Conservation (phyloP, 148 eudicot genomes). For the Silene latifolia region DNA sequence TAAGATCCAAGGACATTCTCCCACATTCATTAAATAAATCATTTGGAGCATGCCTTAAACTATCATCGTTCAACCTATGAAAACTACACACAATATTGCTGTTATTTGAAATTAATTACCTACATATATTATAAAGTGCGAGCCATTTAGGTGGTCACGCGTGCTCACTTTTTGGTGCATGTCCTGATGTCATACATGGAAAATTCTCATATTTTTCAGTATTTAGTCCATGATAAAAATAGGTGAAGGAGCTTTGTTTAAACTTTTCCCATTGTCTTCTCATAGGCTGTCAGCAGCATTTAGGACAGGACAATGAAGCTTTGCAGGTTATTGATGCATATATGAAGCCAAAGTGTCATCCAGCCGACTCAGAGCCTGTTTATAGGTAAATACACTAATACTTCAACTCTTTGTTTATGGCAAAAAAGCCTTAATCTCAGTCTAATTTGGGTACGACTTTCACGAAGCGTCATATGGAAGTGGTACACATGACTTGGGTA, state of each 20-base stretch:
- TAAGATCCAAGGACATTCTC: not conserved
- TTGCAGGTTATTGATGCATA: conserved; percentile 68
- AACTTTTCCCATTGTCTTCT: conserved; percentile 12
- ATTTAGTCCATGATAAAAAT: not conserved
- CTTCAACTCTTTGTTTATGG: not conserved
- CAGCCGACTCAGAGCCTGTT: conserved; percentile 69
- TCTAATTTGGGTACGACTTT: not conserved
- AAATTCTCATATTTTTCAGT: not conserved
- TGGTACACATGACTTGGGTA: too few species aligned
- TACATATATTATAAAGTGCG: not conserved
- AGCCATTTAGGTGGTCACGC: not conserved
- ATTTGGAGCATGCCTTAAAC: not conserved
- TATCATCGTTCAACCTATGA: too few species aligned
- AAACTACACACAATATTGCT: too few species aligned
- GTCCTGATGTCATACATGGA: not conserved
- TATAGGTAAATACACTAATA: conserved; percentile 39
- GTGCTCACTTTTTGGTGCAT: not conserved
- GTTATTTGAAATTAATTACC: too few species aligned
- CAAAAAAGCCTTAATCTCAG: not conserved
- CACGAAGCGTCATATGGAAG: not conserved
- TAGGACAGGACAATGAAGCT: conserved; percentile 38
- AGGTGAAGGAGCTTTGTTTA: not conserved
- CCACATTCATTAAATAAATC: not conserved
- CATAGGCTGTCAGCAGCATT: conserved; percentile 33
- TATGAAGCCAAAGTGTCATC: conserved; percentile 84